These are phyloP conservation scores for Salix exigua DNA, from an alignment of 345 rosid genomes.

Conservation along the genomic window DNA sequence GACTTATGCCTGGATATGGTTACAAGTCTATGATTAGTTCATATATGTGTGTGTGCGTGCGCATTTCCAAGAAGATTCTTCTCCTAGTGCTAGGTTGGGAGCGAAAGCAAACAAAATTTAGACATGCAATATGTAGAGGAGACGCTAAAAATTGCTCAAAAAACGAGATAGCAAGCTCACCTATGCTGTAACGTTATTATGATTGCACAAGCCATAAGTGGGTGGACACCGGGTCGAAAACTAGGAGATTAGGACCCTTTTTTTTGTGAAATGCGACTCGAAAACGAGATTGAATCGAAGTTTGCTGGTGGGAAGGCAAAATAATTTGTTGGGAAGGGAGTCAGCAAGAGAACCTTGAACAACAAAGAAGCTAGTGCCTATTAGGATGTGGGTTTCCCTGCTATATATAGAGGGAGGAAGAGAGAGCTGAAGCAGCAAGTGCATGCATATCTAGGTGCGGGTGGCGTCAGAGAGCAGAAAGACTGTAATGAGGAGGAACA, in stretches of 20 bases:
- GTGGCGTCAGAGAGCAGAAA: slow-evolving; percentile 17
- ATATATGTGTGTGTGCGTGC: not conserved
- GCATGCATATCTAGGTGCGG: not conserved
- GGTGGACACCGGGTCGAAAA: no score
- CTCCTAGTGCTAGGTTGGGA: not conserved
- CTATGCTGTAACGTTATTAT: no score
- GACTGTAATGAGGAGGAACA: not conserved
- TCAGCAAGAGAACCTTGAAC: not conserved
- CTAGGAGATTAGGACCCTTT: no score
- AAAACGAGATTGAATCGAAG: not conserved
- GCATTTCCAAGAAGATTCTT: not conserved
- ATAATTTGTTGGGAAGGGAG: not conserved
- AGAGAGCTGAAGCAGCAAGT: not conserved
- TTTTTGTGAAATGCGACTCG: not conserved
- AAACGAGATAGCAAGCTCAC: no score
- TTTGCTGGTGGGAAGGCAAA: no score
- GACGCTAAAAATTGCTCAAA: no score
- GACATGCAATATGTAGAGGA: no score
- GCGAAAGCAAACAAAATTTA: not conserved
- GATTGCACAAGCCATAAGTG: no score
- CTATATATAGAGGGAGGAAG: not conserved
- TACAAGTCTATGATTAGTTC: no score
- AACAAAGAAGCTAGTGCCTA: not conserved
- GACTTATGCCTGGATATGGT: not conserved
- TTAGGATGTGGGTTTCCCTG: not conserved